Conservation (phyloP, 768 basidiomycete species). For the Tephrocybe sp. region DNA sequence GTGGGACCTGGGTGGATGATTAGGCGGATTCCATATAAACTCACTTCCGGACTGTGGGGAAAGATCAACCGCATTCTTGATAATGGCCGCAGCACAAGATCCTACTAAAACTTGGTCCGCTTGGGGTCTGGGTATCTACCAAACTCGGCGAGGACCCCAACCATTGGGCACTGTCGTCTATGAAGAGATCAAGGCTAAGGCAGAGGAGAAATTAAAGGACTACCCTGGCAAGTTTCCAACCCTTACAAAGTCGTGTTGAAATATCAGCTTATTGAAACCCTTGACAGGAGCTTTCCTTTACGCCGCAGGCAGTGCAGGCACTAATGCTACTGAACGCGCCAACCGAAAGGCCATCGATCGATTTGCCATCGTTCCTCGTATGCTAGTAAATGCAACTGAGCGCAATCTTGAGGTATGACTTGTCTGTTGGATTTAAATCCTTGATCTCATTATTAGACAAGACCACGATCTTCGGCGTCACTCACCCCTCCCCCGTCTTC, state of each 20-base stretch:
- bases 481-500: slow-evolving; percentile 57
- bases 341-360: slow-evolving; percentile 64
- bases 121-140: slow-evolving; percentile 39
- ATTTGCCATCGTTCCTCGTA: slow-evolving; percentile 77
- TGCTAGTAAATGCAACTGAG: slow-evolving; percentile 61
- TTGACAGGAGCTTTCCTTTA: slow-evolving; percentile 65
- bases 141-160: slow-evolving; percentile 32
- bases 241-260: not conserved
- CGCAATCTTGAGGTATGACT: slow-evolving; percentile 56
- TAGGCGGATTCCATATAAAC: no score
- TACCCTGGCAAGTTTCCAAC: slow-evolving; percentile 40
- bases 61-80: no score
- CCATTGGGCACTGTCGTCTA: slow-evolving; percentile 60
- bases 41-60: no score
- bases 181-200: slow-evolving; percentile 64
- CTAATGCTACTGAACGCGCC: slow-evolving; percentile 58
- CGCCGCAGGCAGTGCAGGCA: slow-evolving; percentile 75
- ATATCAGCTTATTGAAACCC: not conserved
- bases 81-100: not conserved
- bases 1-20: no score
- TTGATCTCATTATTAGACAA: slow-evolving; percentile 19
- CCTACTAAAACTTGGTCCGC: slow-evolving; percentile 32
- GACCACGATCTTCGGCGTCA: slow-evolving; percentile 73
- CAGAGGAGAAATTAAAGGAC: slow-evolving; percentile 59
- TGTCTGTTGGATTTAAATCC: no score